Evolutionary conservation across 2,329 filamentous ascomycete species (phyloP), one percentile per base, ranked within the genome.

Genomic region (Torrubiellomyces zombiae): DNA sequence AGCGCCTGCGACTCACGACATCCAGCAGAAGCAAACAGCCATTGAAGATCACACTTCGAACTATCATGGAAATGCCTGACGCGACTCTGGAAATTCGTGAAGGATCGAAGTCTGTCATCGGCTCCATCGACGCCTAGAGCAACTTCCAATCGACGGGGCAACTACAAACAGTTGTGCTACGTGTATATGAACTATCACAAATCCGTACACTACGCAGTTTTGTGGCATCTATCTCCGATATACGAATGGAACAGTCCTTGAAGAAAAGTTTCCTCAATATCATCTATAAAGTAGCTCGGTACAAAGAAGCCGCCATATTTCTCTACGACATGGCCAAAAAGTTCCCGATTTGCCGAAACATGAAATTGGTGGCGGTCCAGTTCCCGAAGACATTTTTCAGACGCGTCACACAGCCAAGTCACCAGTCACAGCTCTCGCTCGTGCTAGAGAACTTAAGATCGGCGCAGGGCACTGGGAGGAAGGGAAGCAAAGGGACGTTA

Each of bases 221-320:
- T n/a, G n/a, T n/a, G n/a, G 30, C 28, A 15, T 26, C 31, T 7
- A 41, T 50, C 19, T 33, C 38, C 5, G 26, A 39, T 10, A 16
- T 14, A 4, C 19, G 31, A 6, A 39, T 48, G 31, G 17, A 25
- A 6, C 28, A 32, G 0, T 23, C 9, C 6, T 18, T 20, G 9
- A 34, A 26, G 21, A 13, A 13, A 7, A 43, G 36, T 21, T 27
- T 52, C 0, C 13, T 43, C 5, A 48, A 50, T 10, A 48, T 43
- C 13, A 34, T 57, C 1, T 24, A 11, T 1, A 55, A 54, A 28
- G 40, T 57, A 2, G 41, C 49, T 10, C 39, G 47, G 24, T 59
- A 56, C 21, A 33, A 35, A 10, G 43, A 53, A 20, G 39, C 41
- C 20, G 42, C 50, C n/a, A 29, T 34, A 7, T 39, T 43, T 12